Base-by-base conservation (phyloP, 2,329 filamentous ascomycete genomes). In the Epichloe amarillans region DNA sequence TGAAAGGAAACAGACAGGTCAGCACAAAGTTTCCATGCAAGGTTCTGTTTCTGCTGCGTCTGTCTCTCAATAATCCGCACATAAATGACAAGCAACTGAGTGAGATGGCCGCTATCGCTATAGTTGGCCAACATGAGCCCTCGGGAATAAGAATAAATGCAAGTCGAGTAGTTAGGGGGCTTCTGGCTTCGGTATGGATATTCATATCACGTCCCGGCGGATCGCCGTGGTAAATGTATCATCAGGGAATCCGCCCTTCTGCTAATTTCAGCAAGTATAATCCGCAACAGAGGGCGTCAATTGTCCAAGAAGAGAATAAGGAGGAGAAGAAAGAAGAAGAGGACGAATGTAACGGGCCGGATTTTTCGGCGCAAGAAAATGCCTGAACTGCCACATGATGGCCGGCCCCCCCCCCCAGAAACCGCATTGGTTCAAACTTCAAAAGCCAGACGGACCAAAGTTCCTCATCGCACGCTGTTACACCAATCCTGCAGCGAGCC, bases 401-500 rank as follows among this genome's bases (percentile, higher is more conserved):
- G 19, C 23, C 17, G n/a, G 26, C 19, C 19, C 26, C 11, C 19
- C 19, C 26, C 11, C 26, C 11, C 48, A 36, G 36, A 46, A 8
- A 36, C 14, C 21, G 30, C 30, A 30, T 17, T 17, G 5, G 11
- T 26, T 15, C 15, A 30, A 10, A 36, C 8, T 33, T n/a, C 12
- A 36, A 17, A 11, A 15, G 38, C 11, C n/a, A 26, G 30, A 35
- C 17, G 26, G 26, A 30, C 35, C 40, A 37, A 38, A 3, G 19
- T 19, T 36, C 36, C 17, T 35, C 37, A 35, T 46, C 36, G 23
- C 36, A 23, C 36, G 15, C 14, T 15, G 23, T 65, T 53, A 61
- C 62, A 65, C 62, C 43, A 53, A 54, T 23, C 46, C 60, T 64
- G 63, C 56, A 56, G 55, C 55, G 50, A 58, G 60, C 66, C 65